Conservation (phyloP, 2,329 filamentous ascomycete species). For the Exophiala sp. region DNA sequence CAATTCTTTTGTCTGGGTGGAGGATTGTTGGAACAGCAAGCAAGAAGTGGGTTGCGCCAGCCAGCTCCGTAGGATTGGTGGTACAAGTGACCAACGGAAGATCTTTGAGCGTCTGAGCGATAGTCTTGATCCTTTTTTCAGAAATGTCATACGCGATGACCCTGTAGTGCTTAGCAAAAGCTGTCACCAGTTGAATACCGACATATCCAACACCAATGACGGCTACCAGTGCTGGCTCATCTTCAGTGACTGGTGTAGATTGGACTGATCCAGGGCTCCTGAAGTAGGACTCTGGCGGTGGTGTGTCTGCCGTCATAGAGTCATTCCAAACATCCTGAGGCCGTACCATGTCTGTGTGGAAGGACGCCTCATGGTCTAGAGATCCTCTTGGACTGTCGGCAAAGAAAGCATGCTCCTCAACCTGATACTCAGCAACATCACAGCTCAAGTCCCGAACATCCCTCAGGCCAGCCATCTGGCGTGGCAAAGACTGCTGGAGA, state of each 20-base stretch:
- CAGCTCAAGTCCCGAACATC: background rate
- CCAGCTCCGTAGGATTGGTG: background rate
- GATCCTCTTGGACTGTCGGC: background rate
- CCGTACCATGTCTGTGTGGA: background rate
- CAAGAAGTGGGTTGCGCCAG: constrained; percentile 9
- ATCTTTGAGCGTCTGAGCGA: background rate
- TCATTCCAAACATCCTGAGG: background rate
- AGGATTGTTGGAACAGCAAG: constrained; percentile 12
- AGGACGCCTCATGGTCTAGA: background rate
- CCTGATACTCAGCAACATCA: background rate
- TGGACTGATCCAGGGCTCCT: background rate
- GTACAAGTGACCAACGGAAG: background rate
- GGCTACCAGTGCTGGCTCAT: background rate
- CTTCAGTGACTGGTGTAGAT: background rate
- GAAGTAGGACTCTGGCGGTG: background rate
- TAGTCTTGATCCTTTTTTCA: background rate
- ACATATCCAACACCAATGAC: constrained; percentile 13
- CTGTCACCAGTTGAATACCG: constrained; percentile 3
- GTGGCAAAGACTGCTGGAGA: background rate
- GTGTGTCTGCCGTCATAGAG: background rate
- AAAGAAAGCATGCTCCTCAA: background rate
- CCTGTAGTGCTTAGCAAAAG: constrained; percentile 5
- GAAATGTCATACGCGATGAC: constrained; percentile 9
- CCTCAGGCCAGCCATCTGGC: background rate
- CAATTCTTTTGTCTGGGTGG: constrained; percentile 1